A percentile compares a stretch with the other conserved stretches of the same genome.
Evolutionary conservation across 2,329 filamentous ascomycete species (phyloP).

Genomic region (Drechslera avenae): DNA sequence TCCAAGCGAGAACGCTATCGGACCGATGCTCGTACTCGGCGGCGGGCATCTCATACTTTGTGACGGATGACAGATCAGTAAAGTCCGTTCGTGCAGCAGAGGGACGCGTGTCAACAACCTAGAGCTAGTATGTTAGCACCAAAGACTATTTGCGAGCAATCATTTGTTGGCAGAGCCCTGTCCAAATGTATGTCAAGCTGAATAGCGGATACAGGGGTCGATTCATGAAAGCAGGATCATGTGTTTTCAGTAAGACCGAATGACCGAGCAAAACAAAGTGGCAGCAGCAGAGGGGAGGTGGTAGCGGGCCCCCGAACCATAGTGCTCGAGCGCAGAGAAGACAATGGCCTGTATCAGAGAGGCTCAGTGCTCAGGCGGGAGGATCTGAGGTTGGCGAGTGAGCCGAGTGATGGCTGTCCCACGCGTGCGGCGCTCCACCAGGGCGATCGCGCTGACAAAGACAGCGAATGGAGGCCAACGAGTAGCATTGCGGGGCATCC

Average conservation of each 20-base stretch:
- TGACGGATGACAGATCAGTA: constrained; percentile 77
- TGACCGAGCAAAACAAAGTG: constrained; percentile 22
- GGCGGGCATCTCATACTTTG: constrained; percentile 88
- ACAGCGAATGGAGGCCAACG: constrained; percentile 8
- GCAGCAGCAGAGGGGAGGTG: neutral
- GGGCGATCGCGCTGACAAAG: constrained; percentile 15
- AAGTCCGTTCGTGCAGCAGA: constrained; percentile 76
- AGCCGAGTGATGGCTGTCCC: constrained; percentile 9
- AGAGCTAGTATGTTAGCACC: constrained; percentile 29
- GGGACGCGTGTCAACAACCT: constrained; percentile 84
- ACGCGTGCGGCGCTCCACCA: constrained; percentile 14
- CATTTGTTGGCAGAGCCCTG: constrained; percentile 21
- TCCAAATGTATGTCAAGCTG: constrained; percentile 14
- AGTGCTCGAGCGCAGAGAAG: neutral
- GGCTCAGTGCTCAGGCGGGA: constrained; percentile 5
- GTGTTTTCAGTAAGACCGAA: constrained; percentile 13
- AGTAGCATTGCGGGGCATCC: constrained; percentile 32
- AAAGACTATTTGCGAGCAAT: constrained; percentile 15
- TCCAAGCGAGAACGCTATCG: constrained; percentile 93
- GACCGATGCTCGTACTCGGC: constrained; percentile 83
- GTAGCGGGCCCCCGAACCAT: no score
- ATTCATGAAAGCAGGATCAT: constrained; percentile 16
- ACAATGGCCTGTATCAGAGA: constrained; percentile 7
- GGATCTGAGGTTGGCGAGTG: constrained; percentile 19
- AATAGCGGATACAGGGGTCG: constrained; percentile 21